phyloP scores from a whole-genome alignment of 257 asterid species.

The Paraleonurus japonicus region DNA sequence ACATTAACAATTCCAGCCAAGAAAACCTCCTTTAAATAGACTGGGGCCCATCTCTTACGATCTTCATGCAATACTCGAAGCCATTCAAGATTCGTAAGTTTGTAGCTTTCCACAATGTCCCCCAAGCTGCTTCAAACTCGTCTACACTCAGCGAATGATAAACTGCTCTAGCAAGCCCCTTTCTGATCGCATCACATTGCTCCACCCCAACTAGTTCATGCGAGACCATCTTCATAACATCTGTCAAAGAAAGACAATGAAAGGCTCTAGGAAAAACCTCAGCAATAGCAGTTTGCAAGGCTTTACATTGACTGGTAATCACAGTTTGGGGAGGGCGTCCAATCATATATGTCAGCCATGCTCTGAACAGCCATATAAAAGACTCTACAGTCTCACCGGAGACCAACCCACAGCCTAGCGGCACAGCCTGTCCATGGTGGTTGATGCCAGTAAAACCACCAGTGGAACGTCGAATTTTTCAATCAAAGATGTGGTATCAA shows the following conservation, averaged over 20 bases:
- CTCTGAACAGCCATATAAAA: conserved; percentile 54
- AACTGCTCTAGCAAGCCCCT: conserved; percentile 31
- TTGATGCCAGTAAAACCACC: conserved; percentile 51
- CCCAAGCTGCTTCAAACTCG: conserved; percentile 64
- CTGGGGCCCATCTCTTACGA: conserved; percentile 62
- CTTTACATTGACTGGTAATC: conserved; percentile 32
- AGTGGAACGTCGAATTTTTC: conserved; percentile 51
- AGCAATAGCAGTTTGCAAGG: conserved; percentile 45
- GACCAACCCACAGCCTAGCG: conserved; percentile 61
- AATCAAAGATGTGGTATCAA: conserved; percentile 40
- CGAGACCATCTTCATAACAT: conserved; percentile 35
- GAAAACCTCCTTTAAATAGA: conserved; percentile 47
- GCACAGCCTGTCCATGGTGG: conserved; percentile 52
- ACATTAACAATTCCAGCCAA: conserved; percentile 39
- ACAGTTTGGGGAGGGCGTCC: conserved; percentile 57
- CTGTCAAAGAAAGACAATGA: conserved; percentile 44
- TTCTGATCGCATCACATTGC: conserved; percentile 35
- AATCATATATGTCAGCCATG: conserved; percentile 65
- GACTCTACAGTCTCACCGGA: conserved; percentile 44
- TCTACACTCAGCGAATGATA: conserved; percentile 35
- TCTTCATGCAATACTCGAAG: conserved; percentile 45
- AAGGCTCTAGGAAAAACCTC: conserved; percentile 58
- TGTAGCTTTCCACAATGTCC: conserved; percentile 35
- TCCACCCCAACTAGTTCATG: conserved; percentile 30
- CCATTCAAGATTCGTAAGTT: conserved; percentile 38